Conservation (phyloP, 179 eudicot genomes). For the Spergularia azorica region DNA sequence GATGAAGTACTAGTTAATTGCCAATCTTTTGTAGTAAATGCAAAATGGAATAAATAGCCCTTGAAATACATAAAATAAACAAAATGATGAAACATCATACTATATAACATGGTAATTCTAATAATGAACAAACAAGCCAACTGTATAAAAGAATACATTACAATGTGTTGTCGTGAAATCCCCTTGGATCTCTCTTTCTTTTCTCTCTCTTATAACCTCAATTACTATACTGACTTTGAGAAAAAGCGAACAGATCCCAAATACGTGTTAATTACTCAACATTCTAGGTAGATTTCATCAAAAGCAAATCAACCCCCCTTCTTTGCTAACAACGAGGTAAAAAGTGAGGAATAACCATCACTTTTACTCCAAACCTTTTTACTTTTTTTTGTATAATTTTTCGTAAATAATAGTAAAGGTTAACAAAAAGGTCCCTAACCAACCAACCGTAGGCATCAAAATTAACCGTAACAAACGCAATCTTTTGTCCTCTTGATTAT, state of each 20-base stretch:
- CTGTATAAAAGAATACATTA: too few relatives aligned
- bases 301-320: constrained; percentile 24
- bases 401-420: not conserved
- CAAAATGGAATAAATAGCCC: too few relatives aligned
- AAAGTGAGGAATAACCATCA: not conserved
- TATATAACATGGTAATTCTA: too few relatives aligned
- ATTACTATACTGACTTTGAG: too few relatives aligned
- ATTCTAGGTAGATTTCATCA: constrained; percentile 21
- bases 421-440: not conserved
- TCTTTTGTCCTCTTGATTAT: not conserved
- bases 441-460: constrained; percentile 10
- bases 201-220: too few relatives aligned
- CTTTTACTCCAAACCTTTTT: not conserved
- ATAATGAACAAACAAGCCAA: too few relatives aligned
- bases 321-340: constrained; percentile 32
- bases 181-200: too few relatives aligned
- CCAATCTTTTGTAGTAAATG: too few relatives aligned
- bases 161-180: too few relatives aligned
- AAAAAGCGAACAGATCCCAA: constrained; percentile 33
- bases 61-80: too few relatives aligned
- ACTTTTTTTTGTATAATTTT: not conserved
- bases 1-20: too few relatives aligned
- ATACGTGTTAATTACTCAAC: constrained; percentile 42
- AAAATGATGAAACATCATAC: too few relatives aligned
- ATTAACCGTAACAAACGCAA: constrained; percentile 19